Evolutionary conservation across 768 basidiomycete species (phyloP), one percentile per base, ranked within the genome.

Genomic region (Lactarius deliciosus): DNA sequence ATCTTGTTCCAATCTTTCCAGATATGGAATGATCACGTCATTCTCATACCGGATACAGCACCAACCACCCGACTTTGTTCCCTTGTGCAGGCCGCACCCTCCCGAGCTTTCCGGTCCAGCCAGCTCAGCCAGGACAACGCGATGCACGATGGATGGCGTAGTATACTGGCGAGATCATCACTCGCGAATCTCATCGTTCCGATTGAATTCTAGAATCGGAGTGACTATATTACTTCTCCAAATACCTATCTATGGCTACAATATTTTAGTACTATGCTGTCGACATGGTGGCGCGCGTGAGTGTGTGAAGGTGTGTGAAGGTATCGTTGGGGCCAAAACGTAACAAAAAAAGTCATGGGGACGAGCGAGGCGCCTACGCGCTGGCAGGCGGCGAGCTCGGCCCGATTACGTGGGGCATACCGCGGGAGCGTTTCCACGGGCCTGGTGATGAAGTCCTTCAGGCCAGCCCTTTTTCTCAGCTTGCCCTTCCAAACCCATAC

Each of bases 401-500:
- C 61, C 22, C 54, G 68, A 83, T 77, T 1, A 82, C 85, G 56
- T 34, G 61, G 32, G 10, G 50, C 61, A 43, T 70, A 70, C 20
- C 69, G 69, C 25, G 69, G 69, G 36, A 70, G 45, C 7, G 68
- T 11, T 32, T 70, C 69, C 15, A 70, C 40, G 2, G 69, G 69
- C 56, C 64, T 57, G 4, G 69, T 69, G 10, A 72, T 45, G 66
- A 75, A 64, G 77, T 89, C 90, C 72, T 79, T 85, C 71, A 85
- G 75, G 10, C 80, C 86, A 11, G 89, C 90, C 90, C 61, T 83
- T 82, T 76, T 89, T 90, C 77, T 92, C 89, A 5, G 86, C 91
- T 71, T 90, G 88, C 66, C 66, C 86, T 81, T 45, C 91, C 91
- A 71, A 94, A 94, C n/a, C 91, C 90, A 68, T 86, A 84, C 13